Base-by-base conservation (phyloP, 768 basidiomycete species). In the Rhodotorula taiwanensis region DNA sequence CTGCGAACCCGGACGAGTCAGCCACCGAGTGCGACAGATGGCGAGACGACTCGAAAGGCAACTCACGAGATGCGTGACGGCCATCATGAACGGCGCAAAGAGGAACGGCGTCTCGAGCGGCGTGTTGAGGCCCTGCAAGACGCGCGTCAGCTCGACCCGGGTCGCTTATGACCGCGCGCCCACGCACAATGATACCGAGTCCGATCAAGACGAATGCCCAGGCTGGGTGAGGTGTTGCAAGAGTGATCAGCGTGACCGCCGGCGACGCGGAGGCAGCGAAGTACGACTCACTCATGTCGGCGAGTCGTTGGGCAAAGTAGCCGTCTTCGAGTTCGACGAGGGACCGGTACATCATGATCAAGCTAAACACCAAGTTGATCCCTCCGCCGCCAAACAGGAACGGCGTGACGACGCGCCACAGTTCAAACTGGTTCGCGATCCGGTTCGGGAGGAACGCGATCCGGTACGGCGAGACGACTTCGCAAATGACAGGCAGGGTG, bases 251-350 rank as follows among this genome's bases (percentile, higher is more conserved):
- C 18, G 27, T 18, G 7, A 10, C 13, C 5, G 2, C 4, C 30
- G 44, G 36, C 4, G 7, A 30, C 33, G 9, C 36, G 10, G 36
- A 39, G 36, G 36, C 3, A 21, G 27, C n/a, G n/a, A 10, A 36
- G 4, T 20, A 5, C 72, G 85, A 79, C 70, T 89, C 87, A 81
- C 84, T 89, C 23, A 86, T 86, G 75, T 91, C 88, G 5, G 86
- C 81, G 0, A 87, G 86, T 52, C 82, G 81, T 7, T 78, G 75
- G 1, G 73, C 66, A 71, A 83, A 91, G 47, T 83, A 79, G 7
- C 78, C 77, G 20, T 78, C 76, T 76, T 92, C 89, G 6, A 91
- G 77, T 44, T 82, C 78, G 69, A 84, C 79, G 28, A 83, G 79
- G 53, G 81, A 83, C 64, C 83, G 85, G 72, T 87, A 89, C 20